These are phyloP conservation scores for Hypomontagnella submonticulosa DNA, from an alignment of 495 filamentous ascomycete genomes.

Conservation along the genomic window DNA sequence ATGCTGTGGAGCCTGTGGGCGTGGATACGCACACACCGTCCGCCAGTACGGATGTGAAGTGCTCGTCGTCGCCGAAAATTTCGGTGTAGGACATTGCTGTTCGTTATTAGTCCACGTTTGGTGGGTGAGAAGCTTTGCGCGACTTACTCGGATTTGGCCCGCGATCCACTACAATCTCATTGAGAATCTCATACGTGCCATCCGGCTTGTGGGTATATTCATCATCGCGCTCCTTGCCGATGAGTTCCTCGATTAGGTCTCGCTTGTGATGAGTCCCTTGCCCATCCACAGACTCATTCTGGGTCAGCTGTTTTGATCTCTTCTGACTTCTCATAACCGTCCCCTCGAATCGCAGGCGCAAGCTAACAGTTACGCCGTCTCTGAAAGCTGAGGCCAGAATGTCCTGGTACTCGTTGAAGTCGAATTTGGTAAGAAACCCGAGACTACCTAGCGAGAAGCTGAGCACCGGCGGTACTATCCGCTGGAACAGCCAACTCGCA, in stretches of 20 bases:
- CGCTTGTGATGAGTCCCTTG: constrained; percentile 48
- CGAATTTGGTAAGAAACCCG: constrained; percentile 96
- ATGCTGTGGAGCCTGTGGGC: constrained; percentile 93
- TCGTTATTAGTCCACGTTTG: constrained; percentile 13
- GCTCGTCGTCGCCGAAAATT: constrained; percentile 94
- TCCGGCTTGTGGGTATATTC: constrained; percentile 84
- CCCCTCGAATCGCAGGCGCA: constrained; percentile 90
- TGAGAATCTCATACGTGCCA: constrained; percentile 86
- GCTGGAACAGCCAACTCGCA: constrained; percentile 95
- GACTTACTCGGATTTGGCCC: constrained; percentile 86
- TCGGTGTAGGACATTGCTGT: constrained; percentile 86
- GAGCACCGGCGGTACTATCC: constrained; percentile 93
- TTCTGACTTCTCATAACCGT: constrained; percentile 89
- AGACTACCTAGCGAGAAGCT: constrained; percentile 92
- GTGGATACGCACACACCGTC: constrained; percentile 93
- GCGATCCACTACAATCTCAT: constrained; percentile 90
- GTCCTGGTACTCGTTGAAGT: constrained; percentile 77
- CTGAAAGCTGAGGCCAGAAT: constrained; percentile 77
- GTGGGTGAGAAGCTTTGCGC: constrained; percentile 4
- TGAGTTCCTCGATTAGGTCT: constrained; percentile 89
- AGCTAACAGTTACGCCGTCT: constrained; percentile 87
- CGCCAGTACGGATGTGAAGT: constrained; percentile 87
- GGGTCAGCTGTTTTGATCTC: constrained; percentile 40
- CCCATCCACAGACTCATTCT: constrained; percentile 47
- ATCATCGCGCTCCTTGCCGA: constrained; percentile 84